Base-by-base conservation (phyloP, 2,329 filamentous ascomycete genomes). In the Stachybotrys elegans region DNA sequence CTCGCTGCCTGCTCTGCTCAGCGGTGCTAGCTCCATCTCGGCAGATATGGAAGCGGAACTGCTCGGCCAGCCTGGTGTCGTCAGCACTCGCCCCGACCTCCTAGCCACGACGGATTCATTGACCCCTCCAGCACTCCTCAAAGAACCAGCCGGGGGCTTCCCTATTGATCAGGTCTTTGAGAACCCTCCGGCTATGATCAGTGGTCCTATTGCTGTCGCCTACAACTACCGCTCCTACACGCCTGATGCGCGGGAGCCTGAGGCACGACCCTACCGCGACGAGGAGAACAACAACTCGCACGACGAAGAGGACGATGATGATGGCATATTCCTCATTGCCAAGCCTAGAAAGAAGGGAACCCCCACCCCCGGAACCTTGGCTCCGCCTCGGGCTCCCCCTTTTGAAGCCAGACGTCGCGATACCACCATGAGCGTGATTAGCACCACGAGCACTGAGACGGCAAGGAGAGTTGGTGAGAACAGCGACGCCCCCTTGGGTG, bases 21-120 rank as follows among this genome's bases (percentile, higher is more conserved):
- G 80, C 45, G 78, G 80, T 11, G 78, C 79, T 8, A 83, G 79
- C 54, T 84, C 81, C 3, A 72, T 83, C 9, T 84, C 79, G 13
- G 78, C 76, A 1, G 81, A 83, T 51, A 66, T 75, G 19, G 81
- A 84, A 49, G 77, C 73, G 2, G 81, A 84, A 40, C 77, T 81
- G 31, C 64, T 82, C 4, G 63, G 72, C 43, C 68, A 63, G 19
- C 76, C 75, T 9, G 73, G 71, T 5, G 62, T 69, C 6, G 63
- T 76, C 6, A 65, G 65, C 40, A 53, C 48, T 4, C 65, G 66
- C 16, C 61, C 68, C 2, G 65, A 72, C 11, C 58, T 75, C 2
- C 64, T 79, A 21, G 71, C 77, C 42, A 72, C 75, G 2, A 71
- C 70, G 3, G 76, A 80, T 48, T 76, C 74, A 2, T 64, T 79